These are phyloP conservation scores for Tricholoma hemisulphureum DNA, from an alignment of 768 basidiomycete species.

Conservation along the genomic window DNA sequence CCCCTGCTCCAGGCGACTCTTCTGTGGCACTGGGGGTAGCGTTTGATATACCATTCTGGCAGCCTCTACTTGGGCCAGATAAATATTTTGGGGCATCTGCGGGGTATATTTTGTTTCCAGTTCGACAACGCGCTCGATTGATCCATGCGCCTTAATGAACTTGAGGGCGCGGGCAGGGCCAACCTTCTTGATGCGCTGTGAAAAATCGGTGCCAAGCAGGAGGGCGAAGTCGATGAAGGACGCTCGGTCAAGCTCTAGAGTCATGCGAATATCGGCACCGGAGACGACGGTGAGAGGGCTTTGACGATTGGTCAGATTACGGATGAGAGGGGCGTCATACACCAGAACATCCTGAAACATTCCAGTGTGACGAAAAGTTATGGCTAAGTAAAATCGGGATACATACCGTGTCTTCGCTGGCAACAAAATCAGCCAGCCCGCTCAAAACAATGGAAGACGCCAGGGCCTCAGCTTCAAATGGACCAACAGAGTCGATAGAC, in stretches of 20 bases:
- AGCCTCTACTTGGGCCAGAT: conserved; percentile 60
- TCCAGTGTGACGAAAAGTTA: conserved; percentile 1
- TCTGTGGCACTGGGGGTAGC: conserved; percentile 60
- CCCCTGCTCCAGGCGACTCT: conserved; percentile 30
- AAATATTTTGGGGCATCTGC: conserved; percentile 44
- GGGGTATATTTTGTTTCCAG: conserved; percentile 51
- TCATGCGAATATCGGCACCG: conserved; percentile 58
- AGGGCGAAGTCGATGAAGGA: conserved; percentile 83
- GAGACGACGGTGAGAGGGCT: conserved; percentile 63
- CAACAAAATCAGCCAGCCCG: conserved; percentile 84
- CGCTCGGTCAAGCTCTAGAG: conserved; percentile 53
- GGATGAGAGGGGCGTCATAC: conserved; percentile 79
- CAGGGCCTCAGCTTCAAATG: conserved; percentile 84
- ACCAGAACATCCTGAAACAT: conserved; percentile 68
- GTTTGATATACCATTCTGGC: conserved; percentile 67
- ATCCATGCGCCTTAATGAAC: conserved; percentile 66
- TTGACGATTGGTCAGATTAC: conserved; percentile 63
- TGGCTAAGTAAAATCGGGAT: conserved; percentile 3
- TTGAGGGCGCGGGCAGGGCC: conserved; percentile 78
- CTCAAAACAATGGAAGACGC: conserved; percentile 73
- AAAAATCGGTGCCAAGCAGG: conserved; percentile 89
- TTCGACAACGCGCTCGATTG: conserved; percentile 69
- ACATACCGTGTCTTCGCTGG: conserved; percentile 83
- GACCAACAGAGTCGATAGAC: conserved; percentile 63
- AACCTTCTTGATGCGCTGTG: conserved; percentile 76